Percentiles rank a stretch among this genome's conserved stretches.
Evolutionary conservation across 192 early-diverging fungal genomes (phyloP).

Genomic region (Polychytrium aggregatum): DNA sequence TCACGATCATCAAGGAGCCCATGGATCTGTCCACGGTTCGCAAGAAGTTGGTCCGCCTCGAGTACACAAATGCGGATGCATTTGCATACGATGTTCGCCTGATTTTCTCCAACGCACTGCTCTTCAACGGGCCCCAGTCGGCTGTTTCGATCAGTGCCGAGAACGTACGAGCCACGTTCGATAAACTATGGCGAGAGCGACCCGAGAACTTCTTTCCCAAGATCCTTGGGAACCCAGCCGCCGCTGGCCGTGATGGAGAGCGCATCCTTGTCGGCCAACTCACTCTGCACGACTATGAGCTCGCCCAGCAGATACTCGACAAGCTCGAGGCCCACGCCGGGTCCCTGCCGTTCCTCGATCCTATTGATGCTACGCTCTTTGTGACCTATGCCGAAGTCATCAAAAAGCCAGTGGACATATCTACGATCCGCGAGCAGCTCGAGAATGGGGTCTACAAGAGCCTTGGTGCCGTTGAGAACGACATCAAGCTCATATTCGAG

Average conservation of each 20-base stretch:
- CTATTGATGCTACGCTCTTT: conserved; percentile 30
- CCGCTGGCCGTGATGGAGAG: neutral
- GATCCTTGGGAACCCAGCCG: neutral
- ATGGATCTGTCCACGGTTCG: conserved; percentile 80
- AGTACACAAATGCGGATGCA: conserved; percentile 42
- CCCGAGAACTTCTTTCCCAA: no score
- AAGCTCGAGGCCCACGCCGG: conserved; percentile 16
- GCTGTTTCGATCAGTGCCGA: conserved; percentile 54
- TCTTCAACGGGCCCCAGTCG: conserved; percentile 60
- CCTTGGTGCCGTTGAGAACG: conserved; percentile 37
- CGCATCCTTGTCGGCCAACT: neutral
- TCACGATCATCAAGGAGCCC: conserved; percentile 69
- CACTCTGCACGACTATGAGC: conserved; percentile 1
- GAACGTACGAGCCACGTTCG: conserved; percentile 40
- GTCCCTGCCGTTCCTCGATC: conserved; percentile 30
- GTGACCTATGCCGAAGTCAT: conserved; percentile 36
- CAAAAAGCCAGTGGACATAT: conserved; percentile 64
- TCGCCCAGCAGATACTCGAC: conserved; percentile 4
- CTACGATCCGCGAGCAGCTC: conserved; percentile 50
- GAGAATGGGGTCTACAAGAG: conserved; percentile 32
- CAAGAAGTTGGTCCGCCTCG: conserved; percentile 48
- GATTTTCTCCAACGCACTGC: conserved; percentile 29
- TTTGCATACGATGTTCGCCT: conserved; percentile 62
- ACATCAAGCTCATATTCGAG: conserved; percentile 50
- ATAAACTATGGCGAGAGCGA: conserved; percentile 9